Base-by-base conservation (phyloP, 768 basidiomycete species). In the Clavulina sp. region DNA sequence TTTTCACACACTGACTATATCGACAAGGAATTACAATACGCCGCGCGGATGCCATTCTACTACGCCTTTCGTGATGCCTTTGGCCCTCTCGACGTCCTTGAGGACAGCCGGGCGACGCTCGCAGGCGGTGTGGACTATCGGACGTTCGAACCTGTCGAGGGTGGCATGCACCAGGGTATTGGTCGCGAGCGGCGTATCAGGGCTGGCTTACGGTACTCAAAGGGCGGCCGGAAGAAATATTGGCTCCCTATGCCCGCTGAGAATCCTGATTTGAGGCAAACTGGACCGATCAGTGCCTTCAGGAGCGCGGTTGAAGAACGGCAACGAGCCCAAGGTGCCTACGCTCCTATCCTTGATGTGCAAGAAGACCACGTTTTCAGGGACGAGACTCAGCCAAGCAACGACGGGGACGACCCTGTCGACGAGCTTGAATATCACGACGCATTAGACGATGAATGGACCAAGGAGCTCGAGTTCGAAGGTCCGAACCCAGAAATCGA, bases 141-240 rank as follows among this genome's bases (percentile, higher is more conserved):
- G 46, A 84, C 85, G 51, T 99, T 93, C 62, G 95, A 99, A 61
- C 93, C 95, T 2, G 86, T 84, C 36, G 92, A 95, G 61, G 92
- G 91, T 1, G 77, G 76, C 54, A 80, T 97, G 64, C 93, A 99
- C 60, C 78, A 88, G 55, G 95, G 93, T 33, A 72, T 73, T 1
- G 92, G 85, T 0, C 72, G 92, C 31, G 88, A 88, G 49, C 71
- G 81, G 33, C 73, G 95, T 2, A 93, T 97, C 52, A 73, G 81
- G 40, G 95, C 95, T 0, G 95, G 95, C 1, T 69, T 99, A 33
- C 74, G 95, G 23, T 99, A 99, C 60, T 78, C 79, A 44, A 76
- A 81, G 51, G 89, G 89, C n/a, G 95, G 93, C 1, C 76, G 78
- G 62, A 71, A 72, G 52, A 99, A 99, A 66, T 99, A 99, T 64